Percentiles rank a stretch among this genome's conserved stretches.
Evolutionary conservation across 2,329 filamentous ascomycete species (phyloP).

Genomic region (Alternaria brassicicola): DNA sequence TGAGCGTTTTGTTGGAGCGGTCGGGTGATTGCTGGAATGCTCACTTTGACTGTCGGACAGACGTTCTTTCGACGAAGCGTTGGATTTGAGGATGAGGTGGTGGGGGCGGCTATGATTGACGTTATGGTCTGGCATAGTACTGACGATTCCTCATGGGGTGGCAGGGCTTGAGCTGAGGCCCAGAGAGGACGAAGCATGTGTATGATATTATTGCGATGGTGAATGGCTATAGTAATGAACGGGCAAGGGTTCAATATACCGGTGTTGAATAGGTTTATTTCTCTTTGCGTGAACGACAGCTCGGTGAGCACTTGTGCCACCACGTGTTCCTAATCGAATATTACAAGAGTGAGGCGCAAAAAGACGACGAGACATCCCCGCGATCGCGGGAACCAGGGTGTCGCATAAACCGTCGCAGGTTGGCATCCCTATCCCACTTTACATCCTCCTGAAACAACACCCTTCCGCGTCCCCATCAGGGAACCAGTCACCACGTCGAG

Average conservation of each 20-base stretch:
- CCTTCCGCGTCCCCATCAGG: too few species aligned
- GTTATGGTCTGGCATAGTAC: constrained; percentile 1
- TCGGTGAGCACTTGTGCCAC: too few species aligned
- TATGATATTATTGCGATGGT: not conserved
- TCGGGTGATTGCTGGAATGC: constrained; percentile 33
- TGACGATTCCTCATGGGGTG: too few species aligned
- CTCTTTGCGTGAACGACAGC: not conserved
- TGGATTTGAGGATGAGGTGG: constrained; percentile 1
- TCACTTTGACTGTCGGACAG: constrained; percentile 15
- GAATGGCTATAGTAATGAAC: not conserved
- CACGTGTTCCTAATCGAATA: not conserved
- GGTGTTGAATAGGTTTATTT: too few species aligned
- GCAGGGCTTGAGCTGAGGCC: too few species aligned
- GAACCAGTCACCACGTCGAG: not conserved
- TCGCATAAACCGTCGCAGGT: constrained; percentile 10
- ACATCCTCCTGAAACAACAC: constrained; percentile 27
- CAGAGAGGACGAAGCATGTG: not conserved
- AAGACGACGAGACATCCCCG: not conserved
- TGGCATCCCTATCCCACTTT: not conserved
- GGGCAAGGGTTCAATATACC: too few species aligned
- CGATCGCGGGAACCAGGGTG: not conserved
- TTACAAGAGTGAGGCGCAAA: too few species aligned
- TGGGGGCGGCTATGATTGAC: not conserved
- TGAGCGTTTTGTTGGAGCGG: not conserved
- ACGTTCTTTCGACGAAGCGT: not conserved